Conservation (phyloP, 441 rosid genomes). For the Gossypium aridum region DNA sequence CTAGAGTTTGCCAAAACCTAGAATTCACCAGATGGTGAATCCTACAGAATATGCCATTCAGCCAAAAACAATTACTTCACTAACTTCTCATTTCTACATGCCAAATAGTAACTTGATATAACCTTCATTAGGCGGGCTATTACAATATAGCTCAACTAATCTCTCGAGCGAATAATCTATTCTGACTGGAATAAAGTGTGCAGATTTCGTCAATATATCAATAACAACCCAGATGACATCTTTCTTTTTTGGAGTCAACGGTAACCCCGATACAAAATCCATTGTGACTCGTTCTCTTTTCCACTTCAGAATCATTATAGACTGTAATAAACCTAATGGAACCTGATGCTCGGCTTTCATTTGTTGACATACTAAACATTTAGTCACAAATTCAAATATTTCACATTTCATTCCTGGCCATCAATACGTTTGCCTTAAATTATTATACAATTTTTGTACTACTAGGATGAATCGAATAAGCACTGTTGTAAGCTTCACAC, state of each 20-base stretch:
- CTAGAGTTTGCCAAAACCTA: neutral
- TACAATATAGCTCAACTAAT: neutral
- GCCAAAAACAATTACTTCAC: too few relatives aligned
- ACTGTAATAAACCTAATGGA: too few relatives aligned
- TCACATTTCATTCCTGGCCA: too few relatives aligned
- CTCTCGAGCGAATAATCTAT: neutral
- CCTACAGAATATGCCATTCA: neutral
- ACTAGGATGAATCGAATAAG: too few relatives aligned
- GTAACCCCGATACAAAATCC: neutral
- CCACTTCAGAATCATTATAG: too few relatives aligned
- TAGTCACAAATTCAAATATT: too few relatives aligned
- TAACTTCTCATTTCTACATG: neutral
- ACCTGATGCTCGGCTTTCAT: too few relatives aligned
- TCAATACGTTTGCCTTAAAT: too few relatives aligned
- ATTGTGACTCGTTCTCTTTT: neutral
- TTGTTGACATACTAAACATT: neutral
- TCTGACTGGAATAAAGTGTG: neutral
- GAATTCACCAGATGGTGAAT: neutral
- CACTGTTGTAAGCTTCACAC: too few relatives aligned
- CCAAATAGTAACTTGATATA: neutral
- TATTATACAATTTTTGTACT: too few relatives aligned
- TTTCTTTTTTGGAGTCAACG: neutral
- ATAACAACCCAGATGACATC: neutral
- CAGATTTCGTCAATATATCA: neutral
- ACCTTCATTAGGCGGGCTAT: neutral